Evolutionary conservation across 2,329 filamentous ascomycete genomes (phyloP), one percentile per base, ranked within the genome.

Genomic region (Tolypocladium amazonense): DNA sequence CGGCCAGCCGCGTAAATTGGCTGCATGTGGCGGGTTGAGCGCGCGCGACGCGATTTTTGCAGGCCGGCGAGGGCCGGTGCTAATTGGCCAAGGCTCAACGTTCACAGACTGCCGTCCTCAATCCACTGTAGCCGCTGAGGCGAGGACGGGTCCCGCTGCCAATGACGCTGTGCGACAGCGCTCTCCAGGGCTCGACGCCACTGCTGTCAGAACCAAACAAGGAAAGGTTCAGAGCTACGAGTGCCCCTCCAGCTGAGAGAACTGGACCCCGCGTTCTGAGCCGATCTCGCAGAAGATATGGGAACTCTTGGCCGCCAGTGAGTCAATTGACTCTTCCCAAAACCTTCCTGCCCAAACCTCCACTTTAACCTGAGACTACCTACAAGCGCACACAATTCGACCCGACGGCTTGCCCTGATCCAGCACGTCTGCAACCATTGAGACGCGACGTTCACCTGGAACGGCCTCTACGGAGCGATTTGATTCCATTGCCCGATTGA

Each of bases 1-100:
- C 23, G 47, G 55, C 53, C 57, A 57, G 57, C 53, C 58, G 62
- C 62, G 62, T 63, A 62, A 62, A 60, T 63, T 60, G 62, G 53
- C 55, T 63, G 62, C 57, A 64, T 38, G 25, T 41, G 54, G 23
- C 18, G 58, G 37, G 45, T 55, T 39, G 58, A 50, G 33, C 18
- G 54, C 37, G 9, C 54, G 54, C 45, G 55, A 57, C 58, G 55
- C 55, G 58, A 59, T 55, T 56, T 47, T 50, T 38, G 30, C 43
- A 12, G 43, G 43, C 39, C 25, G 4, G 53, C 5, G 53, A 3
- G 47, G 47, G 55, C 2, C 27, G 38, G 25, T 37, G 37, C 23
- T 20, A 33, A 41, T 43, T 56, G 37, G 50, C 30, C n/a, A 30
- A 12, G 39, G 20, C 39, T 20, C 39, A 43, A 2, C 5, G 38